Percentiles rank a stretch among this genome's conserved stretches.
These are phyloP conservation scores for Sarocladium kiliense DNA, from an alignment of 2,329 filamentous ascomycete species.

Conservation along the genomic window DNA sequence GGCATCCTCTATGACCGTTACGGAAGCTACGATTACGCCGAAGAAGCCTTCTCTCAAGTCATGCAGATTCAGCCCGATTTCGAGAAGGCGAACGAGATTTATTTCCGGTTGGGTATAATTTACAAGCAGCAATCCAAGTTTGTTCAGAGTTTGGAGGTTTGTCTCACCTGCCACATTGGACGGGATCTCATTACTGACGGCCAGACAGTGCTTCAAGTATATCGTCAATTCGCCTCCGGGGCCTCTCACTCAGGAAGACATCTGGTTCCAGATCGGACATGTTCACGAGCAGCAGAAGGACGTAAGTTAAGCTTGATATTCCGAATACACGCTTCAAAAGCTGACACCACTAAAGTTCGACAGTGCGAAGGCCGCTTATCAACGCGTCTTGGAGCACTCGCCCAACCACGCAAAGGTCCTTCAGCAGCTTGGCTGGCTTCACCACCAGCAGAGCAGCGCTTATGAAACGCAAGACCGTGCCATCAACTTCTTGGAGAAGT, in stretches of 20 bases:
- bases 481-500: conserved; percentile 96
- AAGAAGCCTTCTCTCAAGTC: conserved; percentile 96
- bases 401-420: conserved; percentile 97
- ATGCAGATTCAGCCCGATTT: conserved; percentile 98
- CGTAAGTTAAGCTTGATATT: no score
- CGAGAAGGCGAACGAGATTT: conserved; percentile 98
- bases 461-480: conserved; percentile 92
- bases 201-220: conserved; percentile 85
- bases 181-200: background rate
- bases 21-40: conserved; percentile 91
- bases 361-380: conserved; percentile 85
- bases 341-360: conserved; percentile 66
- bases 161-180: conserved; percentile 18
- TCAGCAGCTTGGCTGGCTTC: conserved; percentile 95
- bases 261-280: conserved; percentile 99
- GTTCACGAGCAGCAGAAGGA: conserved; percentile 99
- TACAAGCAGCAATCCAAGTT: conserved; percentile 99
- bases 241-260: conserved; percentile 92
- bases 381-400: conserved; percentile 87
- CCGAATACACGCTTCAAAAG: no score
- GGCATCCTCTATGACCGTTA: conserved; percentile 97
- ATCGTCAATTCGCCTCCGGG: conserved; percentile 91
- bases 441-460: conserved; percentile 90
- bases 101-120: conserved; percentile 97
- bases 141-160: conserved; percentile 81